phyloP scores from a whole-genome alignment of 805 yeast species.

The Yamadazyma laniorum region DNA sequence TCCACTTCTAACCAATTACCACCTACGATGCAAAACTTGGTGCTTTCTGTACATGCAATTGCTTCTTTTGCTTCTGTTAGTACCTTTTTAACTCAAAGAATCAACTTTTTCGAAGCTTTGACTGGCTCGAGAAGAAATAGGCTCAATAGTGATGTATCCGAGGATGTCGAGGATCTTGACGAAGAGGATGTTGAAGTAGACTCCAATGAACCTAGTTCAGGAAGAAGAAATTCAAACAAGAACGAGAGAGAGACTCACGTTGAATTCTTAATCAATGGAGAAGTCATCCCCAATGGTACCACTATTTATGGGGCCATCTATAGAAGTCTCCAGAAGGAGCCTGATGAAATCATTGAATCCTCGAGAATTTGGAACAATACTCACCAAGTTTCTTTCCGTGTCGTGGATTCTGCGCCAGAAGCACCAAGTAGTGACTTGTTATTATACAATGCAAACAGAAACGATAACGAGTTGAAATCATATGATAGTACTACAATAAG shows the following conservation, averaged over 20 bases:
- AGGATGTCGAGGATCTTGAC: constrained; percentile 7
- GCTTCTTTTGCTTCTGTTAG: constrained; percentile 57
- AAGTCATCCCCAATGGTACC: constrained; percentile 57
- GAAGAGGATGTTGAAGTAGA: constrained; percentile 2
- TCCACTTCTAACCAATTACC: constrained; percentile 18
- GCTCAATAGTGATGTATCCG: not conserved
- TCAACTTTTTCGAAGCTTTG: constrained; percentile 29
- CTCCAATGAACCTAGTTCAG: not conserved
- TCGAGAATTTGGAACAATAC: constrained; percentile 55
- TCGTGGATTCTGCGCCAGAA: constrained; percentile 10
- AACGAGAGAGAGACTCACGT: constrained; percentile 23
- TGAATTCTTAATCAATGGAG: constrained; percentile 59
- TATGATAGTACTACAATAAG: constrained; percentile 31
- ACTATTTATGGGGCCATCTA: constrained; percentile 77
- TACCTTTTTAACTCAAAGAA: constrained; percentile 44
- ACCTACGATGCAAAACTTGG: constrained; percentile 26
- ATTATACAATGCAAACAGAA: constrained; percentile 11
- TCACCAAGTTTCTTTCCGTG: constrained; percentile 31
- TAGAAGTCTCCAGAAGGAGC: constrained; percentile 41
- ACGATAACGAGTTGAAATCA: constrained; percentile 20
- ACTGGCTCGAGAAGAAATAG: constrained; percentile 7
- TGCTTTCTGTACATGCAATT: constrained; percentile 56
- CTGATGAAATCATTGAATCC: constrained; percentile 44
- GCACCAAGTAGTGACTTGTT: constrained; percentile 1
- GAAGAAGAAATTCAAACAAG: not conserved